Percentiles rank a stretch among this genome's conserved stretches.
These are phyloP conservation scores for Malus sylvestris DNA, from an alignment of 306 rosid species.

Conservation along the genomic window DNA sequence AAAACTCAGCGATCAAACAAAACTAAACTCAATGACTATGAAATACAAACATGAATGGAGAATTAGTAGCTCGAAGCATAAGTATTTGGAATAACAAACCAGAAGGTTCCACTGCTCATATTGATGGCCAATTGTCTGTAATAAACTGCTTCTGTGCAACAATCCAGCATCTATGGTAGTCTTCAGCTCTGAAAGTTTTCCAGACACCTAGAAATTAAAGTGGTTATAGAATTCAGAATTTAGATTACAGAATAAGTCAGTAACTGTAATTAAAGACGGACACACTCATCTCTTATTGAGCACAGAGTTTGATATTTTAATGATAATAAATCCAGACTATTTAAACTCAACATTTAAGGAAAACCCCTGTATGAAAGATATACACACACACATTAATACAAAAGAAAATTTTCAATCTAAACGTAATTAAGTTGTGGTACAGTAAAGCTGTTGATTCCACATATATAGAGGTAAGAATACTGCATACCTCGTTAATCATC, in stretches of 20 bases:
- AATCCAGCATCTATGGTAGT: conserved; percentile 66
- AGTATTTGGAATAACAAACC: conserved; percentile 45
- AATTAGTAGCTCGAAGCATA: neutral
- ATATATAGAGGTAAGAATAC: neutral
- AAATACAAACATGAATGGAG: neutral
- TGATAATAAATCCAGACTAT: neutral
- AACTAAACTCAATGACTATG: conserved; percentile 12
- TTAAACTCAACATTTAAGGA: neutral
- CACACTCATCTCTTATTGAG: neutral
- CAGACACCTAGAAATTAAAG: conserved; percentile 53
- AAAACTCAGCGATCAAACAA: conserved; percentile 18
- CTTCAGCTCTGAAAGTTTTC: conserved; percentile 71
- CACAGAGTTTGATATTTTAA: neutral
- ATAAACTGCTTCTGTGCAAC: conserved; percentile 47
- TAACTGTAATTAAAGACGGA: neutral
- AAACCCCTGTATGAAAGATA: neutral
- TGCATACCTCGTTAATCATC: conserved; percentile 56
- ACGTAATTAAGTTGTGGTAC: conserved; percentile 4
- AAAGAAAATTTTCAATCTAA: neutral
- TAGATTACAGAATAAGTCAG: neutral
- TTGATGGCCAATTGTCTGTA: conserved; percentile 60
- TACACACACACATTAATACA: too few species aligned
- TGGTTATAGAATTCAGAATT: conserved; percentile 8
- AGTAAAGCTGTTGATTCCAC: conserved; percentile 7
- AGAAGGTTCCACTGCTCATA: conserved; percentile 68